phyloP scores from a whole-genome alignment of 305 asterid genomes.

The Ruellia speciosa region DNA sequence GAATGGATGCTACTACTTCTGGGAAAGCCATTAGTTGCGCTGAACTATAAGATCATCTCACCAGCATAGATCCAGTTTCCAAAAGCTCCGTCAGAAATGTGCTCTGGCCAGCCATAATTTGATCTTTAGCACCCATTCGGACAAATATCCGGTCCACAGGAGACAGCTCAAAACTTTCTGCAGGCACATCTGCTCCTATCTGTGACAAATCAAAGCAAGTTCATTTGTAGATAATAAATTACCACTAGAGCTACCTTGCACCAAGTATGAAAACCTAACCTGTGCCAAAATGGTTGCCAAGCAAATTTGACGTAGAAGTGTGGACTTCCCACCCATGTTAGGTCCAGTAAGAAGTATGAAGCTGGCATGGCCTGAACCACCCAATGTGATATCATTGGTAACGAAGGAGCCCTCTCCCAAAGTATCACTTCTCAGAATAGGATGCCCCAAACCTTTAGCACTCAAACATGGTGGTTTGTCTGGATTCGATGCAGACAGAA shows the following conservation, averaged over 20 bases:
- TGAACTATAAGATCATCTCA: slow-evolving; percentile 26
- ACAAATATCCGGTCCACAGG: slow-evolving; percentile 85
- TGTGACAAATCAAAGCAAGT: slow-evolving; percentile 31
- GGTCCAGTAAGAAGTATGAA: slow-evolving; percentile 95
- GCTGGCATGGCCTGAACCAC: slow-evolving; percentile 62
- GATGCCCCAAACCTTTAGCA: slow-evolving; percentile 85
- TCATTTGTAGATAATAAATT: slow-evolving; percentile 16
- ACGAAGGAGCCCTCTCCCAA: slow-evolving; percentile 78
- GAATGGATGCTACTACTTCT: background rate
- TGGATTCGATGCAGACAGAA: slow-evolving; percentile 34
- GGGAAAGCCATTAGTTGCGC: background rate
- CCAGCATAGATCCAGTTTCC: slow-evolving; percentile 98
- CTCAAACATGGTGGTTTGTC: slow-evolving; percentile 53
- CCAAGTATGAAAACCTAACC: slow-evolving; percentile 35
- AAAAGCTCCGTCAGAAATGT: slow-evolving; percentile 89
- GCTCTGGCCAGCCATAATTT: slow-evolving; percentile 93
- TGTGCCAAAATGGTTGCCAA: slow-evolving; percentile 92
- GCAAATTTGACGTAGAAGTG: slow-evolving; percentile 94
- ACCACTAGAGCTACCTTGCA: slow-evolving; percentile 1
- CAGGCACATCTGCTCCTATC: slow-evolving; percentile 97
- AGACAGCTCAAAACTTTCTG: slow-evolving; percentile 63
- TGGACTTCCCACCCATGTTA: slow-evolving; percentile 99
- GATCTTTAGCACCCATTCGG: slow-evolving; percentile 99
- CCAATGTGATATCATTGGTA: slow-evolving; percentile 72
- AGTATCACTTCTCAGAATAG: slow-evolving; percentile 68